Evolutionary conservation across 129 eudicot species (phyloP), one percentile per base, ranked within the genome.

Genomic region (Solidago caesia): DNA sequence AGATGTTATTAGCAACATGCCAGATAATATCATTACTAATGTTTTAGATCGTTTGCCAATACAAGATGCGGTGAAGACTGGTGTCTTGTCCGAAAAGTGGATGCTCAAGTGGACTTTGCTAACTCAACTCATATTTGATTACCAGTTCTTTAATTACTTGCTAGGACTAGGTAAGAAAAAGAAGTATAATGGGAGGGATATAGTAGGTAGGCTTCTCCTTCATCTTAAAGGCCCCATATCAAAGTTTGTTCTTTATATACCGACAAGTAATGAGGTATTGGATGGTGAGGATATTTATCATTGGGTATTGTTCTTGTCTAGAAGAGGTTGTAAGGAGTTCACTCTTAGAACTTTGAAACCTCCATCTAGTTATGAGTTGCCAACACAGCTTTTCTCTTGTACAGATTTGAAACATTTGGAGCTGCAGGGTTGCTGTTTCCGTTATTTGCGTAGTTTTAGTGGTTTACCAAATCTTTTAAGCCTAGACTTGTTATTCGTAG

Each of bases 171-270:
- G 6, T 6, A 0, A 12, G 4, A 8, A 48, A 8, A 1, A 48
- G 1, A 7, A 48, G 4, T 48, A 48, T 48, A 7, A 48, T 48
- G 11, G 53, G 53, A 48, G 11, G 11, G 12, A 7, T 48, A 48
- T 48, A 48, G 8, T 33, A 33, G 0, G 53, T 48, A 48, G 11
- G 53, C 53, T 48, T 48, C 53, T 48, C 3, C 53, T 6, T 48
- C 10, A 48, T 6, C 53, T 48, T 48, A 48, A 48, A 48, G 53
- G 53, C 6, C 11, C 53, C 53, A 8, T 68, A 11, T 47, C 60
- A 70, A 70, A 70, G 74, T 70, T 51, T 14, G 74, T 29, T 46
- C 62, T 69, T 26, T 27, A 69, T 33, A 69, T 69, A 48, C 39
- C 1, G 39, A 2, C 2, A 12, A 8, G 6, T 10, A n/a, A 33